phyloP scores from a whole-genome alignment of 176 grass and related monocot species.

The Ensete ventricosum region DNA sequence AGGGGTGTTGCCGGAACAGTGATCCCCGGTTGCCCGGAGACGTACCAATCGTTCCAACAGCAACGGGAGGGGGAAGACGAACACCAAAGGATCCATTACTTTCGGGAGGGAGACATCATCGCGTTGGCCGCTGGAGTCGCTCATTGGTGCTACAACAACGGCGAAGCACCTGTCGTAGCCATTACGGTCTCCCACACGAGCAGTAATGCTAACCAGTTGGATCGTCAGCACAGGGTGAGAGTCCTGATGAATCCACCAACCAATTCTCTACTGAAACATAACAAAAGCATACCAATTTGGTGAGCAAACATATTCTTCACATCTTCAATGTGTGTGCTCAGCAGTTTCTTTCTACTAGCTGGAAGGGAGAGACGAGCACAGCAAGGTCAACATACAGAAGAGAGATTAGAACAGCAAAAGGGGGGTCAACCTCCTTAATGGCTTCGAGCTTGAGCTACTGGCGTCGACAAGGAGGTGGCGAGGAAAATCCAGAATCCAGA shows the following conservation, averaged over 20 bases:
- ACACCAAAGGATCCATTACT: constrained; percentile 15
- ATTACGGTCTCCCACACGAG: constrained; percentile 24
- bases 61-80: constrained; percentile 5
- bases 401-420: background rate
- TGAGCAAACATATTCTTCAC: background rate
- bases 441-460: constrained; percentile 31
- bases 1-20: background rate
- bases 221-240: constrained; percentile 20
- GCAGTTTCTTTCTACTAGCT: constrained; percentile 35
- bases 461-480: constrained; percentile 22
- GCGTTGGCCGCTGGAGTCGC: constrained; percentile 32
- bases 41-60: background rate
- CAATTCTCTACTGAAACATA: background rate
- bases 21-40: constrained; percentile 2
- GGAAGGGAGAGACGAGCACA: constrained; percentile 10
- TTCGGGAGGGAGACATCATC: constrained; percentile 18
- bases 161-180: constrained; percentile 22
- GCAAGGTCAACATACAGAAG: background rate
- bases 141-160: constrained; percentile 39
- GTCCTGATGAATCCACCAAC: background rate
- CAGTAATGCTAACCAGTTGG: constrained; percentile 38
- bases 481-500: constrained; percentile 23
- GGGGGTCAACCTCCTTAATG: constrained; percentile 21
- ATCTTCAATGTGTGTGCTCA: background rate
- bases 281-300: too few relatives aligned